Evolutionary conservation across 2,329 filamentous ascomycete genomes (phyloP), one percentile per base, ranked within the genome.

Genomic region (Aspergillus quadricinctus): DNA sequence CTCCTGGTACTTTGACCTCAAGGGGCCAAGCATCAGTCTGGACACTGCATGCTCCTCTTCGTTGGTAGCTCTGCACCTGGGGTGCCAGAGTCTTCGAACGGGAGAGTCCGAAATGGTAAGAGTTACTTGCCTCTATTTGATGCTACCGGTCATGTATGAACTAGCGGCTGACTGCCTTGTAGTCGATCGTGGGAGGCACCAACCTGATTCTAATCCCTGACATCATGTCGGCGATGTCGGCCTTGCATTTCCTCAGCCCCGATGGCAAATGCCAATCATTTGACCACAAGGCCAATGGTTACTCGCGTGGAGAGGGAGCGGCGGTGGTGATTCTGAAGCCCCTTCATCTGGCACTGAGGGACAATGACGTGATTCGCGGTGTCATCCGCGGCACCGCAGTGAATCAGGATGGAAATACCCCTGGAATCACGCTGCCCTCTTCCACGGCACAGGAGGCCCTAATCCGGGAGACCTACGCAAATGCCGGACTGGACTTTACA

Each of bases 291-390:
- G 81, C 78, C 0, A 78, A 81, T 64, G 80, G 81, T 3, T 83
- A 82, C 58, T 80, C 77, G 48, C 74, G 81, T 19, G 78, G 72
- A 3, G 81, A 83, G 52, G 80, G 74, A 3, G 68, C 74, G 11
- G 79, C 70, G 0, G 67, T 75, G 37, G 66, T 83, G 3, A 66
- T 81, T 10, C 57, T 83, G 19, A 83, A 83, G 63, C 66, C 69
- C 4, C 61, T 82, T 1, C 66, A 69, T 3, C 70, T 77, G 48
- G 81, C 81, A 1, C 52, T 79, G 21, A 70, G 68, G 3, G 80
- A 82, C 41, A 76, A 77, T 37, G 83, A 69, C 50, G 58, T 61
- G 8, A 68, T 69, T 37, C 58, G 66, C 10, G 64, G 66, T 10
- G 51, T 70, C 5, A 61, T 69, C 5, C 59, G 64, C 1, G 60